phyloP scores from a whole-genome alignment of 225 moss, liverwort and hornwort species.

The Physcomitrium patens region DNA sequence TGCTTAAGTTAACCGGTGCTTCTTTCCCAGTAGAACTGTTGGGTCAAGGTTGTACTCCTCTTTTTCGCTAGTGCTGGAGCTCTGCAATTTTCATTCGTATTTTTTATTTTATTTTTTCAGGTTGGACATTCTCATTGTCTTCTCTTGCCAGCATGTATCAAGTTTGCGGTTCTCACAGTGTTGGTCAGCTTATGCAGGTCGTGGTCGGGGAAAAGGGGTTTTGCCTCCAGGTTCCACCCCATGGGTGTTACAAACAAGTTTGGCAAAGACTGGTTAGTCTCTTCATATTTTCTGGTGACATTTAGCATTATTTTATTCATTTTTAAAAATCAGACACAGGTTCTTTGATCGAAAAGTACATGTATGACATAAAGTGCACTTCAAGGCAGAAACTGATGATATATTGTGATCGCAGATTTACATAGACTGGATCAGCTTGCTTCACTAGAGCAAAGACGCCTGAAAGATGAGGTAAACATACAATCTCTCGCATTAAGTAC shows the following conservation, averaged over 20 bases:
- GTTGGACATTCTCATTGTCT: background rate
- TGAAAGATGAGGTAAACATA: conserved; percentile 48
- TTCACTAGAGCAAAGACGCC: conserved; percentile 53
- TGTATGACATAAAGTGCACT: background rate
- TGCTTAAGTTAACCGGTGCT: conserved; percentile 80
- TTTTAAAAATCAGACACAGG: background rate
- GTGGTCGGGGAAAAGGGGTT: conserved; percentile 57
- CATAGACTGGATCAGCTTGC: conserved; percentile 58
- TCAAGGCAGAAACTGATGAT: conserved; percentile 1
- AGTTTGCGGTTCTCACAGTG: conserved; percentile 30
- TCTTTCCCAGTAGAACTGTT: conserved; percentile 88
- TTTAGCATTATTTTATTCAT: background rate
- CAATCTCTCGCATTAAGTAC: background rate
- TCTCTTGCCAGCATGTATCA: conserved; percentile 9
- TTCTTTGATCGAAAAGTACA: background rate
- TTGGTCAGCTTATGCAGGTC: conserved; percentile 40
- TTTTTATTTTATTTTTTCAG: background rate
- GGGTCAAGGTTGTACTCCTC: conserved; percentile 65
- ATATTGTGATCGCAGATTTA: conserved; percentile 39
- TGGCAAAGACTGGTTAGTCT: conserved; percentile 71
- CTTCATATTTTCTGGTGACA: conserved; percentile 15
- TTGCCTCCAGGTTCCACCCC: conserved; percentile 60
- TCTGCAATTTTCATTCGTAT: background rate
- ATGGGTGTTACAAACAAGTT: conserved; percentile 75
- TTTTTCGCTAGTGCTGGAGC: background rate